Evolutionary conservation across 1,284 basidiomycete species (phyloP).

Genomic region (Microstroma glucosiphilum): DNA sequence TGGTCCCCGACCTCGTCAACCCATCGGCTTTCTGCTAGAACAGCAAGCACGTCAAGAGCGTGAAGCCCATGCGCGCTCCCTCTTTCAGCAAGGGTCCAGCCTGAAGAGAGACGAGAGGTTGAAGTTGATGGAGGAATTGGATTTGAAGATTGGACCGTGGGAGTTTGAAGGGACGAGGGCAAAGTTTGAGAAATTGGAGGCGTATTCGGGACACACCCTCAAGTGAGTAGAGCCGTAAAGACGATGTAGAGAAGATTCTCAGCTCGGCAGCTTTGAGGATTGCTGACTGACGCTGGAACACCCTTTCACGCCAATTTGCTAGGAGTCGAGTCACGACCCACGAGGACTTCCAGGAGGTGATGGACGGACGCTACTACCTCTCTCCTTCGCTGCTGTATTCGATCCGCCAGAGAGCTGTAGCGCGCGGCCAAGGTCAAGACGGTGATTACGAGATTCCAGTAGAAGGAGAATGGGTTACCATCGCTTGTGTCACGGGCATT

Average conservation of each 20-base stretch:
- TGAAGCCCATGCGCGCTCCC: neutral
- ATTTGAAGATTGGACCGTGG: constrained; percentile 17
- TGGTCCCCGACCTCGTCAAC: neutral
- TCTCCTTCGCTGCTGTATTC: constrained; percentile 83
- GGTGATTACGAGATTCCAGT: constrained; percentile 80
- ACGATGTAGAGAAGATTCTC: too few species aligned
- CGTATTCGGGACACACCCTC: constrained; percentile 55
- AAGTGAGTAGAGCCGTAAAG: constrained; percentile 52
- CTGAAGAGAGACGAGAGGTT: constrained; percentile 17
- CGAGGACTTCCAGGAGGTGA: constrained; percentile 68
- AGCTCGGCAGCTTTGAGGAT: too few species aligned
- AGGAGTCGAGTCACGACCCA: constrained; percentile 65
- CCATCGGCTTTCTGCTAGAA: neutral
- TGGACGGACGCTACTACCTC: constrained; percentile 71
- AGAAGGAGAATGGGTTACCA: constrained; percentile 80
- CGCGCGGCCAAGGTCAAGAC: constrained; percentile 6
- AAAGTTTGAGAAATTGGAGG: constrained; percentile 23
- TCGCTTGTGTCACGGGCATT: constrained; percentile 54
- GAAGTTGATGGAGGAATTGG: constrained; percentile 15
- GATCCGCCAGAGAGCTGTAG: constrained; percentile 17
- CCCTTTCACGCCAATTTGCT: too few species aligned
- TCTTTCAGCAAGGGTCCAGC: too few species aligned
- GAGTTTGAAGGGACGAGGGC: constrained; percentile 17
- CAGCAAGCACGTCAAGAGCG: neutral
- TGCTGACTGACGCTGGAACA: too few species aligned